Evolutionary conservation across 495 filamentous ascomycete genomes (phyloP).

Genomic region (Astrothelium subdiscretum): DNA sequence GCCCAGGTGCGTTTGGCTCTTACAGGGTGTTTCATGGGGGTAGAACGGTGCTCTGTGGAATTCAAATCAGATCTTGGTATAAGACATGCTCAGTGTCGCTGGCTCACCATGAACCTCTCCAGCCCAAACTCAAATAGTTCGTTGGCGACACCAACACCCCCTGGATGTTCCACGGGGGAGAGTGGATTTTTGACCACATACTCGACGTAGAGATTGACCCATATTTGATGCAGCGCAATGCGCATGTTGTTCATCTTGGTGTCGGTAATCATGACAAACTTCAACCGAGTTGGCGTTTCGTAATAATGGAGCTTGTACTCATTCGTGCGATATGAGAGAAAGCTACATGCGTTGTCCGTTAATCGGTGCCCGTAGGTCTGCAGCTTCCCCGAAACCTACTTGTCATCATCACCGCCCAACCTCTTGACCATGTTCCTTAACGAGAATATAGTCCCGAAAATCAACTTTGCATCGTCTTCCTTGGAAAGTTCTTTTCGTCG

Average conservation of each 20-base stretch:
- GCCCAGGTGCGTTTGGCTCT: neutral
- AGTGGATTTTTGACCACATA: constrained; percentile 95
- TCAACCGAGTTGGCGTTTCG: constrained; percentile 89
- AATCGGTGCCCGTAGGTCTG: constrained; percentile 7
- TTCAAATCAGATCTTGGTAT: neutral
- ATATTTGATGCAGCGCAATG: constrained; percentile 91
- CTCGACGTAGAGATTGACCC: constrained; percentile 94
- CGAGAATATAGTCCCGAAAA: constrained; percentile 94
- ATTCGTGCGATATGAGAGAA: constrained; percentile 77
- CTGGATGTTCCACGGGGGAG: constrained; percentile 77
- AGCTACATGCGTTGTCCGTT: constrained; percentile 33
- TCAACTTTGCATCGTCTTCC: constrained; percentile 86
- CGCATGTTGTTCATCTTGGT: constrained; percentile 79
- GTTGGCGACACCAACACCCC: constrained; percentile 79
- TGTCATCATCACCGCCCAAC: constrained; percentile 79
- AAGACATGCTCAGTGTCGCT: neutral
- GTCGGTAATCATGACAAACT: constrained; percentile 95
- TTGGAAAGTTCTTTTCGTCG: constrained; percentile 41
- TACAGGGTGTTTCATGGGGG: neutral
- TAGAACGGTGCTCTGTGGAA: neutral
- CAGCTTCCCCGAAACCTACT: too few relatives aligned
- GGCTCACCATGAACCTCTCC: constrained; percentile 65
- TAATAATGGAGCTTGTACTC: constrained; percentile 99
- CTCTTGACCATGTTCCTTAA: constrained; percentile 94
- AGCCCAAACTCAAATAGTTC: constrained; percentile 88